Evolutionary conservation across 23 red algal species (phyloP), one percentile per base, ranked within the genome.

Genomic region (Gracilariopsis chorda): DNA sequence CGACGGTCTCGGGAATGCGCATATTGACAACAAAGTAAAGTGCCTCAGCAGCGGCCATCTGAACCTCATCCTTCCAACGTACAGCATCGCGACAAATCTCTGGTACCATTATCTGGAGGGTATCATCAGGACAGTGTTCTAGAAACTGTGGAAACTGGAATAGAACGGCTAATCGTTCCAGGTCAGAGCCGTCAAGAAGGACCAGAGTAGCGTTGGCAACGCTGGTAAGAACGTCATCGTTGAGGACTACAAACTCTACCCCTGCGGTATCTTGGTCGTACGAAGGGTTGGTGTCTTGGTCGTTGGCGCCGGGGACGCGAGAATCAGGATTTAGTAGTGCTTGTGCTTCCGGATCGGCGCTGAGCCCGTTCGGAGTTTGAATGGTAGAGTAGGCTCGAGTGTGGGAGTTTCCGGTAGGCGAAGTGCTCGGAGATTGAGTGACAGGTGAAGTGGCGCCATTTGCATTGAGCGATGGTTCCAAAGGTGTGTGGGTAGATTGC

Each of bases 91-190:
- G 78, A 37, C 85, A 95, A 33, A 95, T 95, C 55, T 91, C 85
- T 7, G 93, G 93, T 28, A 95, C 88, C 93, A 95, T 95, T 36
- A 91, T 88, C 41, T 34, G 41, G 25, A 95, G 73, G 30, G 93
- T 95, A 25, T 95, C 93, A 30, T 82, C 78, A 12, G 93, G 93
- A 57, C 93, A 95, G 46, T 95, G 93, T 51, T 95, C 93, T 27
- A 95, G 73, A 86, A 95, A 95, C 93, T 95, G 93, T 6, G 93
- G 93, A 36, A 95, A 95, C 78, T 95, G 93, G 86, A 86, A 95
- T 30, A 95, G 78, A 47, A 95, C 93, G 48, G 93, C 93, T 20
- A 95, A 53, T 28, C 93, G 61, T 48, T 95, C 85, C 60, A 95
- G 67, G 77, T 95, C 93, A 64, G 77, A 83, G 42, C 93, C 93